Evolutionary conservation across 1,284 basidiomycete genomes (phyloP).

Genomic region (Rhizoctonia solani): DNA sequence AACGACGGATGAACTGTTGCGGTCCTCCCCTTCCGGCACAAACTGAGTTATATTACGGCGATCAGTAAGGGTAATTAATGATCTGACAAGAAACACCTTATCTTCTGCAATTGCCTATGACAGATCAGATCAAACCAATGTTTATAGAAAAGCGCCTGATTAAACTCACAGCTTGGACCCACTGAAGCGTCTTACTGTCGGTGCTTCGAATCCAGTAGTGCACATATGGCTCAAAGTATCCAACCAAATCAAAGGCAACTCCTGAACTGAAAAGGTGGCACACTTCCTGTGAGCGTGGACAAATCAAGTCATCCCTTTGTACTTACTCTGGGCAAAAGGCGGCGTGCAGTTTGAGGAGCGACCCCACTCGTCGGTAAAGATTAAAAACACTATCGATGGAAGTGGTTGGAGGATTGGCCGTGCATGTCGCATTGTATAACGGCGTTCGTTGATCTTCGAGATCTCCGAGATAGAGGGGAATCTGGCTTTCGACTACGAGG

Average conservation of each 20-base stretch:
- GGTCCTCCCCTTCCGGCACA: constrained; percentile 78
- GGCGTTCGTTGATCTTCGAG: constrained; percentile 71
- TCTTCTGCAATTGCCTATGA: constrained; percentile 81
- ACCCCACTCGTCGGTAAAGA: constrained; percentile 77
- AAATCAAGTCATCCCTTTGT: not conserved
- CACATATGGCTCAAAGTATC: constrained; percentile 88
- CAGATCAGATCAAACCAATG: not conserved
- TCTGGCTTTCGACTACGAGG: constrained; percentile 69
- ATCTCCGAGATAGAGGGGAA: constrained; percentile 78
- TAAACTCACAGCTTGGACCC: constrained; percentile 83
- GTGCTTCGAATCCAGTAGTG: constrained; percentile 89
- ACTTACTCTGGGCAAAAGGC: constrained; percentile 80
- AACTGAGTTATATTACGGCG: constrained; percentile 59
- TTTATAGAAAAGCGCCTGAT: not conserved
- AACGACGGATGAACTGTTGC: constrained; percentile 93
- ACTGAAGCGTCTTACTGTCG: constrained; percentile 87
- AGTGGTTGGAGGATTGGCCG: constrained; percentile 73
- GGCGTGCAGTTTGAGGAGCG: constrained; percentile 72
- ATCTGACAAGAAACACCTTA: constrained; percentile 59
- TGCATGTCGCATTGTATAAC: constrained; percentile 76
- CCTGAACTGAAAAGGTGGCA: constrained; percentile 51
- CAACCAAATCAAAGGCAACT: constrained; percentile 66
- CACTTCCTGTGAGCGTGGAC: constrained; percentile 17
- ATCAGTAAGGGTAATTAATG: not conserved
- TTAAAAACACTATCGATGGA: constrained; percentile 88